Conservation (phyloP, 305 asterid genomes). For the Fraxinus ornus region DNA sequence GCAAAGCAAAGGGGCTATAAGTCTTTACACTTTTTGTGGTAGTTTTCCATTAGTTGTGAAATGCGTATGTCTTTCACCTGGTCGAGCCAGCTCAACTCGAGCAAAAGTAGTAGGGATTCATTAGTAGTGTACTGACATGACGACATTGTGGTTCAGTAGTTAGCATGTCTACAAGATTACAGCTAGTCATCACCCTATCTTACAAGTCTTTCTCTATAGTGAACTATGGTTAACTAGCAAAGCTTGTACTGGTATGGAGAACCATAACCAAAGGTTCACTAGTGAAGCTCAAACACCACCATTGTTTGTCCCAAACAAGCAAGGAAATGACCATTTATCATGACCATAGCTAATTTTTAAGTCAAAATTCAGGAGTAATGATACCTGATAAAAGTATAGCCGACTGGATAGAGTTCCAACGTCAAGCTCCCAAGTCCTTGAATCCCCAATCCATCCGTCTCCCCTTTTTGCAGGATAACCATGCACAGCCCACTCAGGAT, state of each 20-base stretch:
- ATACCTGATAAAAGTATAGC: constrained; percentile 78
- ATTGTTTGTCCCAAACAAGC: not conserved
- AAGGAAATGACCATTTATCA: not conserved
- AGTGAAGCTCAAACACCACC: not conserved
- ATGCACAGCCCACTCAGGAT: constrained; percentile 77
- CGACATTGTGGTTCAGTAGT: not conserved
- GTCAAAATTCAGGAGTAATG: constrained; percentile 1
- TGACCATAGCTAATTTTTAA: not conserved
- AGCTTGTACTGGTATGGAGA: not conserved
- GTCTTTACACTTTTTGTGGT: not conserved
- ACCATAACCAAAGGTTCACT: not conserved
- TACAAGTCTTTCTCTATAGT: not conserved
- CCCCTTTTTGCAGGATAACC: constrained; percentile 78
- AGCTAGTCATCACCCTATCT: not conserved
- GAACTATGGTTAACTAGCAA: not conserved
- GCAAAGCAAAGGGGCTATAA: not conserved
- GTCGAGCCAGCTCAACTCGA: not conserved
- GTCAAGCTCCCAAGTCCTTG: constrained; percentile 75
- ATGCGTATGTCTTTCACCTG: not conserved
- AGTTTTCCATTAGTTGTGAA: not conserved
- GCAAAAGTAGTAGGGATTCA: not conserved
- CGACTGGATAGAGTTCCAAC: constrained; percentile 65
- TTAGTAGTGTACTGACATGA: not conserved
- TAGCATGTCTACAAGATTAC: not conserved
- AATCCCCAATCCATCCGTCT: constrained; percentile 76